Conservation (phyloP, 1,284 basidiomycete species). For the Moniliophthora roreri region DNA sequence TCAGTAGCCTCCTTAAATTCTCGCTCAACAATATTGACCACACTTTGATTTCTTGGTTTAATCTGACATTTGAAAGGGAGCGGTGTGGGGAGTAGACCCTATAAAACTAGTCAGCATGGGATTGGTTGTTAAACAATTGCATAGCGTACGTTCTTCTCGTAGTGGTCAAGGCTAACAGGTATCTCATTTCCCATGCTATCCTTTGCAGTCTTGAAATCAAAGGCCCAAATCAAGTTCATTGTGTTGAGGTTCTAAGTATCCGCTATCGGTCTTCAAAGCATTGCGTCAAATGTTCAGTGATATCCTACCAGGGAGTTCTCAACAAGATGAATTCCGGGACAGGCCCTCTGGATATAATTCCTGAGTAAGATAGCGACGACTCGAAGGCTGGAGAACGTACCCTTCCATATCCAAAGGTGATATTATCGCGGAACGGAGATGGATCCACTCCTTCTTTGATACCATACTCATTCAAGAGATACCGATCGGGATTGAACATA, state of each 20-base stretch:
- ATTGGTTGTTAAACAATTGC: neutral
- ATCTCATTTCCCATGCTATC: slow-evolving; percentile 9
- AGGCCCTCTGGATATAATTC: slow-evolving; percentile 20
- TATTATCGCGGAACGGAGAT: slow-evolving; percentile 9
- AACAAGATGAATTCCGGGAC: slow-evolving; percentile 29
- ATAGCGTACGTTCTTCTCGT: neutral
- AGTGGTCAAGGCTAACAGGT: slow-evolving; percentile 5
- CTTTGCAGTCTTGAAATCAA: slow-evolving; percentile 17
- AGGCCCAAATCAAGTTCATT: slow-evolving; percentile 29
- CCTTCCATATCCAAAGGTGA: slow-evolving; percentile 18
- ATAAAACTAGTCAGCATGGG: too few species aligned
- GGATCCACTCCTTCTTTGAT: slow-evolving; percentile 15
- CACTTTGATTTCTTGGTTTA: slow-evolving; percentile 11
- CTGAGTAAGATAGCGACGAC: neutral
- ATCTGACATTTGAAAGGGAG: slow-evolving; percentile 17
- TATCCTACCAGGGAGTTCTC: slow-evolving; percentile 18
- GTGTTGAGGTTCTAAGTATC: slow-evolving; percentile 10
- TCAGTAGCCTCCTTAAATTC: slow-evolving; percentile 14
- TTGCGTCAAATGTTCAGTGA: too few species aligned
- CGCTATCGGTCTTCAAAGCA: too few species aligned
- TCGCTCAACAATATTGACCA: slow-evolving; percentile 12
- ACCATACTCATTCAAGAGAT: slow-evolving; percentile 15
- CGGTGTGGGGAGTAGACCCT: slow-evolving; percentile 15
- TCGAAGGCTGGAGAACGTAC: slow-evolving; percentile 14
- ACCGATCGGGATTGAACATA: slow-evolving; percentile 17